phyloP scores from a whole-genome alignment of 129 eudicot species.

The Arctium minus region DNA sequence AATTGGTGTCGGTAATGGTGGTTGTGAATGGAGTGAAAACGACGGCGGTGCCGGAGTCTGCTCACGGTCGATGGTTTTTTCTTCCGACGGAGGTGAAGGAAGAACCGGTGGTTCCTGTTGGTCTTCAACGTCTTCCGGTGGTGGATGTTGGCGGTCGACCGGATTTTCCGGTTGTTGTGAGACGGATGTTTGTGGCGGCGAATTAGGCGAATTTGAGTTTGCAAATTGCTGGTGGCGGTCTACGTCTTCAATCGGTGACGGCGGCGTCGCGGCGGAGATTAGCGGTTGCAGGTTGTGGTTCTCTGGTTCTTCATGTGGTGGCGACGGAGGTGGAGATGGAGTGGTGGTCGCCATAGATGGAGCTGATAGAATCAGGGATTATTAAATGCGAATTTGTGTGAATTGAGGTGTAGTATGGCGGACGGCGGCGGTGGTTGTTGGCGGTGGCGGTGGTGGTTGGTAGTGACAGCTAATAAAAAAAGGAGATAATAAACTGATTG shows the following conservation, averaged over 20 bases:
- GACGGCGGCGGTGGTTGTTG: conserved; percentile 10
- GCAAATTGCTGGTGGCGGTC: conserved; percentile 14
- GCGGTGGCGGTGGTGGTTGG: conserved; percentile 13
- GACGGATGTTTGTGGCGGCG: conserved; percentile 2
- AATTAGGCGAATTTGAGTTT: conserved; percentile 18
- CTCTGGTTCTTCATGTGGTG: conserved; percentile 15
- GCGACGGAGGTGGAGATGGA: conserved; percentile 8
- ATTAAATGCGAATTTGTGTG: not conserved
- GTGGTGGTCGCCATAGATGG: conserved; percentile 24
- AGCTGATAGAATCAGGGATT: not conserved
- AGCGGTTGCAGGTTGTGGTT: conserved; percentile 15
- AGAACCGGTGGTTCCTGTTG: conserved; percentile 8
- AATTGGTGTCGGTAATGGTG: conserved; percentile 16
- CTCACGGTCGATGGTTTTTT: not conserved
- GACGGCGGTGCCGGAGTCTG: conserved; percentile 28
- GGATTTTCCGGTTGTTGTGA: conserved; percentile 8
- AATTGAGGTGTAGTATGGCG: not conserved
- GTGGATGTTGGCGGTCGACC: conserved; percentile 1
- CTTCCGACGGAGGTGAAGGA: conserved; percentile 28
- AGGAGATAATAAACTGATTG: conserved; percentile 14
- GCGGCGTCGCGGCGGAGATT: not conserved
- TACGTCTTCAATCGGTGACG: conserved; percentile 12
- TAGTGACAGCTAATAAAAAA: conserved; percentile 7
- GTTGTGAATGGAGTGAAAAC: conserved; percentile 3
- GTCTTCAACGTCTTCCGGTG: conserved; percentile 4